phyloP scores from a whole-genome alignment of 768 basidiomycete species.

The Kwoniella europaea region DNA sequence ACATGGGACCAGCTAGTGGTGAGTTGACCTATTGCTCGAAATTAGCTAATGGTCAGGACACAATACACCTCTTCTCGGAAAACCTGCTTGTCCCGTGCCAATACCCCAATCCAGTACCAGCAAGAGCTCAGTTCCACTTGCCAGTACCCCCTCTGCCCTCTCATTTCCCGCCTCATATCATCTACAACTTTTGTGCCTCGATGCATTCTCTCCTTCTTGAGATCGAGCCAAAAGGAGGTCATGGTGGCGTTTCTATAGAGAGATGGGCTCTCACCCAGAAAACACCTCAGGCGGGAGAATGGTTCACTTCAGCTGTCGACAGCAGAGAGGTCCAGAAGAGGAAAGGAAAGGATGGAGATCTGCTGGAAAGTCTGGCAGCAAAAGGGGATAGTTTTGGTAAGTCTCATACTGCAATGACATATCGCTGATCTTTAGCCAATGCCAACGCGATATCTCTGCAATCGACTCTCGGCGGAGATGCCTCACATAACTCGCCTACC shows the following conservation, averaged over 20 bases:
- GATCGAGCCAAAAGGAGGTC: slow-evolving; percentile 27
- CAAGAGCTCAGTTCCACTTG: slow-evolving; percentile 36
- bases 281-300: slow-evolving; percentile 40
- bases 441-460: slow-evolving; percentile 39
- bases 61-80: slow-evolving; percentile 42
- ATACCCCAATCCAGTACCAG: slow-evolving; percentile 49
- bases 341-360: slow-evolving; percentile 5
- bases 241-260: slow-evolving; percentile 14
- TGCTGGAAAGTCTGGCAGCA: slow-evolving; percentile 36
- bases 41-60: slow-evolving; percentile 33
- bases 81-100: slow-evolving; percentile 45
- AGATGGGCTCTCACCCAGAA: slow-evolving; percentile 49
- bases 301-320: slow-evolving; percentile 46
- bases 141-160: slow-evolving; percentile 45
- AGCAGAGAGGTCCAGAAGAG: slow-evolving; percentile 27
- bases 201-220: slow-evolving; percentile 37
- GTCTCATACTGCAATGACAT: slow-evolving; percentile 10
- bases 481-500: slow-evolving; percentile 12
- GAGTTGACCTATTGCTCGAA: slow-evolving; percentile 14
- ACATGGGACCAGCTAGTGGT: slow-evolving; percentile 51
- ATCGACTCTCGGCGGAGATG: slow-evolving; percentile 26
- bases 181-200: slow-evolving; percentile 47
- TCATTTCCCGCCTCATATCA: slow-evolving; percentile 44
- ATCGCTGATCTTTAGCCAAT: slow-evolving; percentile 31
- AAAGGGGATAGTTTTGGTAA: slow-evolving; percentile 38